Conservation (phyloP, 139 green algal species). For the Chlorella sp. region DNA sequence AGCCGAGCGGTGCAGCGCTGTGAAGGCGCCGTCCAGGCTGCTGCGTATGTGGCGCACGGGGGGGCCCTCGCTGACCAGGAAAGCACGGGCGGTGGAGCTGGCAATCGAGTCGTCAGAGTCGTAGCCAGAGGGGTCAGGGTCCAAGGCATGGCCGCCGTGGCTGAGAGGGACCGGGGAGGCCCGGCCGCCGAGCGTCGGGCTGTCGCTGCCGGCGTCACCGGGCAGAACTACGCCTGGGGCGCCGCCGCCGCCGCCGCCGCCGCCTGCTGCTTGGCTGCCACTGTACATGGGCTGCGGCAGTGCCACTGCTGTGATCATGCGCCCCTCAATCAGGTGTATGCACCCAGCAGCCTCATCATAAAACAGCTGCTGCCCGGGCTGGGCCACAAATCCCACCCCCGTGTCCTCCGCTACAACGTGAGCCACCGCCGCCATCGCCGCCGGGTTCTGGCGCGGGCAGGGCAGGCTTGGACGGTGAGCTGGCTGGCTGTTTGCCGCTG, state of each 20-base stretch:
- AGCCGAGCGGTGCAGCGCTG: slow-evolving; percentile 31
- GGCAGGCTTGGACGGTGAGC: too few species aligned
- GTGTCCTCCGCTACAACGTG: slow-evolving; percentile 25
- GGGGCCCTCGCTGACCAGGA: slow-evolving; percentile 37
- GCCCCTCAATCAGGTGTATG: slow-evolving; percentile 43
- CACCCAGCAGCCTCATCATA: slow-evolving; percentile 33
- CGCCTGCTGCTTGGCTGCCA: not conserved
- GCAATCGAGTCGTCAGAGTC: not conserved
- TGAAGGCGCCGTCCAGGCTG: slow-evolving; percentile 36
- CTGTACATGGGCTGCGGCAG: not conserved
- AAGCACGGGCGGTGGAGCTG: slow-evolving; percentile 22
- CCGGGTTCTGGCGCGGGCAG: too few species aligned
- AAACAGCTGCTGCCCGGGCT: slow-evolving; percentile 36
- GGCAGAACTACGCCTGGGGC: not conserved
- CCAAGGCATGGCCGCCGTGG: not conserved
- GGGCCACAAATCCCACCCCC: slow-evolving; percentile 18
- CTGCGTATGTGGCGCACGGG: slow-evolving; percentile 27
- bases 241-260: not conserved
- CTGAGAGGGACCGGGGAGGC: not conserved
- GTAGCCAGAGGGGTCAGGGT: slow-evolving; percentile 5
- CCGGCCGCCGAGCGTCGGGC: too few species aligned
- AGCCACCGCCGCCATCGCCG: slow-evolving; percentile 5
- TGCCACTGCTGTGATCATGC: slow-evolving; percentile 29
- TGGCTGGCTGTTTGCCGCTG: too few species aligned
- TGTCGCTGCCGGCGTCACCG: too few species aligned